These are phyloP conservation scores for Syzygium syzygioides DNA, from an alignment of 441 rosid genomes.

Conservation along the genomic window DNA sequence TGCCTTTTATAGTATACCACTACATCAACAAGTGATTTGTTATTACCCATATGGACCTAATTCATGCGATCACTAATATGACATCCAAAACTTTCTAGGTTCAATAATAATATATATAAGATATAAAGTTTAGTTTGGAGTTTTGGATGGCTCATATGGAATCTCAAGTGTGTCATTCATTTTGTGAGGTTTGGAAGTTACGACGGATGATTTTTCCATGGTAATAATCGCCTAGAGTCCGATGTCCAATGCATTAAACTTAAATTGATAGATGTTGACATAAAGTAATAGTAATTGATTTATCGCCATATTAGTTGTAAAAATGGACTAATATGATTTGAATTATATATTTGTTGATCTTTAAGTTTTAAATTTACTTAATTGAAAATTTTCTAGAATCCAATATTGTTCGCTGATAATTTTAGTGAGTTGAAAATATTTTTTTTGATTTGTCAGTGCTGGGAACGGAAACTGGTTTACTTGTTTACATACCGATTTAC, in stretches of 20 bases:
- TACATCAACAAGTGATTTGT: too few species aligned
- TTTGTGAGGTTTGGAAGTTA: neutral
- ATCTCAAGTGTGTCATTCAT: neutral
- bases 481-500: neutral
- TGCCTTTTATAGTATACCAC: too few species aligned
- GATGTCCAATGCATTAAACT: neutral
- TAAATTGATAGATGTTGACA: neutral
- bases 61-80: too few species aligned
- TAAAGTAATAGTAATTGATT: neutral
- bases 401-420: too few species aligned
- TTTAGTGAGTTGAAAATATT: too few species aligned
- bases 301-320: neutral
- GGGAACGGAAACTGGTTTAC: neutral
- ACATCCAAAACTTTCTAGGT: neutral
- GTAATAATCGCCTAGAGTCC: accelerated
- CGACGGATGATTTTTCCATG: neutral
- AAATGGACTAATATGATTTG: neutral
- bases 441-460: neutral
- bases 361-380: too few species aligned
- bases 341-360: too few species aligned
- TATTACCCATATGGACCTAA: too few species aligned
- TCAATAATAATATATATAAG: neutral
- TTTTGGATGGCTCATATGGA: neutral
- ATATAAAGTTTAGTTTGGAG: neutral
- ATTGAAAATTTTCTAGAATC: too few species aligned